phyloP scores from a whole-genome alignment of 257 asterid genomes.

The Mitragyna speciosa region DNA sequence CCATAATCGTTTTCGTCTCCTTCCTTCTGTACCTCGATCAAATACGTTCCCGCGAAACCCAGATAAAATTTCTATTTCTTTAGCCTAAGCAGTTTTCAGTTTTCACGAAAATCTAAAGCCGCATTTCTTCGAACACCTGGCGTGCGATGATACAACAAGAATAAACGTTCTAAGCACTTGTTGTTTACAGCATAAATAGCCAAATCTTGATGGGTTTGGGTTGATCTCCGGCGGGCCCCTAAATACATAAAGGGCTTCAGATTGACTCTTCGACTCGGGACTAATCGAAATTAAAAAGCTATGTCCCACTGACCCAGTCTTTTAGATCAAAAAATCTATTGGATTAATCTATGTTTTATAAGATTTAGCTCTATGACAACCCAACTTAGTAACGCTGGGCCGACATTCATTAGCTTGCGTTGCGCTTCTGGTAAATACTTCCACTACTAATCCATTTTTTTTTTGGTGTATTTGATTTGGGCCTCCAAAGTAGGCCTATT shows the following conservation, averaged over 20 bases:
- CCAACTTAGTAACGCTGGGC: too few relatives aligned
- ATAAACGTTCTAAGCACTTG: too few relatives aligned
- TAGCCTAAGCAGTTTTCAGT: neutral
- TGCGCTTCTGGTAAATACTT: too few relatives aligned
- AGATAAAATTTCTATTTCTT: neutral
- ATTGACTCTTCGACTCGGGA: neutral
- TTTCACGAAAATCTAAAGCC: neutral
- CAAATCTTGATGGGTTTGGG: neutral
- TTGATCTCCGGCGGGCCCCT: neutral
- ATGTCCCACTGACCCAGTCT: too few relatives aligned
- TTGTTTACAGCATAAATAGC: neutral
- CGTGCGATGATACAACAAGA: neutral
- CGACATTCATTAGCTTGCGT: too few relatives aligned
- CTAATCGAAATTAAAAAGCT: too few relatives aligned
- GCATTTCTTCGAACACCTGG: slow-evolving; percentile 23
- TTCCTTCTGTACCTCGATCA: slow-evolving; percentile 1
- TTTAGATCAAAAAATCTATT: neutral
- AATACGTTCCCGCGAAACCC: neutral
- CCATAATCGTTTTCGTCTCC: slow-evolving; percentile 37
- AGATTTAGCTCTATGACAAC: too few relatives aligned
- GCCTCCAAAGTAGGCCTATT: too few relatives aligned
- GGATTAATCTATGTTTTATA: neutral
- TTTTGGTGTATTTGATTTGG: too few relatives aligned
- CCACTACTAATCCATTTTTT: too few relatives aligned
- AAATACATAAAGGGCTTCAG: neutral